Evolutionary conservation across 768 basidiomycete species (phyloP).

Genomic region (Suillus brevipes): DNA sequence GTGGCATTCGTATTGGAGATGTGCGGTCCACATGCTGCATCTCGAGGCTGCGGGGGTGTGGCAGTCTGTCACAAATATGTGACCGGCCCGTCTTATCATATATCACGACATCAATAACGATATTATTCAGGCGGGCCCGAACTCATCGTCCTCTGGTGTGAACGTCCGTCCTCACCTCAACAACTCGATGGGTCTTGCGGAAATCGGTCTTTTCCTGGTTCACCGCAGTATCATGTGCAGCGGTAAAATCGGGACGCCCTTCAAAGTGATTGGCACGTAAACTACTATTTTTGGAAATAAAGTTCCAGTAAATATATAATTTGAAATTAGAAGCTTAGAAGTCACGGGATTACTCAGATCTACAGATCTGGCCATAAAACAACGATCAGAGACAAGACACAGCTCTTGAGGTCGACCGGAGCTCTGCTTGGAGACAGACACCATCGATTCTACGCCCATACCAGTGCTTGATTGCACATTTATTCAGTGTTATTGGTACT

Average conservation of each 20-base stretch:
- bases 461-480: conserved; percentile 7
- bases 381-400: conserved; percentile 9
- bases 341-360: conserved; percentile 24
- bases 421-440: background rate
- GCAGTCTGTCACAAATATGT: background rate
- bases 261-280: conserved; percentile 9
- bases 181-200: background rate
- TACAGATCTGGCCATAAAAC: conserved; percentile 15
- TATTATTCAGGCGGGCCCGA: conserved; percentile 13
- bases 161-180: too few species aligned
- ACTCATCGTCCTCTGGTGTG: background rate
- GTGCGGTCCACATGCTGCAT: background rate
- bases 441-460: too few species aligned
- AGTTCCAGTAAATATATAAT: conserved; percentile 15
- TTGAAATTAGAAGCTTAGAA: conserved; percentile 32
- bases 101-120: conserved; percentile 6
- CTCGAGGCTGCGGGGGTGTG: background rate
- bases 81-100: background rate
- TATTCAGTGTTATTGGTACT: too few species aligned
- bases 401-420: background rate
- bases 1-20: background rate
- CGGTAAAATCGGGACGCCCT: background rate
- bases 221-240: background rate
- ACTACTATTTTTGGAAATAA: conserved; percentile 15
- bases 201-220: background rate